These are phyloP conservation scores for Diversispora eburnea DNA, from an alignment of 192 early-diverging fungal genomes.

Conservation along the genomic window DNA sequence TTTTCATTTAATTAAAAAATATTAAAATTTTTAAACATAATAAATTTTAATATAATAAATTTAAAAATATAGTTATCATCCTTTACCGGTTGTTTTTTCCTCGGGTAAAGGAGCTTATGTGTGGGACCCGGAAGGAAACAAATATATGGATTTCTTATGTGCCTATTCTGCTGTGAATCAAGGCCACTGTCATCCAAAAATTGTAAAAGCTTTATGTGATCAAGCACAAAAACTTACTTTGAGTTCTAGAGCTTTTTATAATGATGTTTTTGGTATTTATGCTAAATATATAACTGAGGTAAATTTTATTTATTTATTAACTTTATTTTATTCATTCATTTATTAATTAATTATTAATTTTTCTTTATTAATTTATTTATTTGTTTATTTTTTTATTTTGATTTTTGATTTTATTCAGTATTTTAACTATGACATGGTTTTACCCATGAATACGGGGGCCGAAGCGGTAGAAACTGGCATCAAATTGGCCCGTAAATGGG, in stretches of 20 bases:
- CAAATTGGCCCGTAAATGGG: slow-evolving; percentile 98
- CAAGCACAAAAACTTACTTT: slow-evolving; percentile 85
- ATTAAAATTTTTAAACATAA: too few relatives aligned
- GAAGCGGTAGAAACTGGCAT: slow-evolving; percentile 99
- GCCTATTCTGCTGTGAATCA: slow-evolving; percentile 88
- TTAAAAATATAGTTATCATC: slow-evolving; percentile 74
- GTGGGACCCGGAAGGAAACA: slow-evolving; percentile 88
- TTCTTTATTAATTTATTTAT: not conserved
- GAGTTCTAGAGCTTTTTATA: slow-evolving; percentile 95
- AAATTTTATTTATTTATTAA: slow-evolving; percentile 18
- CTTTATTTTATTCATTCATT: not conserved
- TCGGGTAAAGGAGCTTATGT: slow-evolving; percentile 86
- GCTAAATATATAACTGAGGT: slow-evolving; percentile 87
- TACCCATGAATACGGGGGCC: slow-evolving; percentile 99
- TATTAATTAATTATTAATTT: not conserved
- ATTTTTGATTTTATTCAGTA: slow-evolving; percentile 39
- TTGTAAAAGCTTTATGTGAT: slow-evolving; percentile 83
- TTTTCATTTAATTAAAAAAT: too few relatives aligned
- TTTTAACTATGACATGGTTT: slow-evolving; percentile 97
- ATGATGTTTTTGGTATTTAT: slow-evolving; percentile 86
- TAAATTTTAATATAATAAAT: too few relatives aligned
- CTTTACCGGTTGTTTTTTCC: slow-evolving; percentile 88
- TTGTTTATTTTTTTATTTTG: slow-evolving; percentile 2
- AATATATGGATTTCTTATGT: slow-evolving; percentile 85
- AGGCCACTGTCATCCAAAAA: slow-evolving; percentile 95